Evolutionary conservation across 495 filamentous ascomycete genomes (phyloP).

Genomic region (Neurospora sp.): DNA sequence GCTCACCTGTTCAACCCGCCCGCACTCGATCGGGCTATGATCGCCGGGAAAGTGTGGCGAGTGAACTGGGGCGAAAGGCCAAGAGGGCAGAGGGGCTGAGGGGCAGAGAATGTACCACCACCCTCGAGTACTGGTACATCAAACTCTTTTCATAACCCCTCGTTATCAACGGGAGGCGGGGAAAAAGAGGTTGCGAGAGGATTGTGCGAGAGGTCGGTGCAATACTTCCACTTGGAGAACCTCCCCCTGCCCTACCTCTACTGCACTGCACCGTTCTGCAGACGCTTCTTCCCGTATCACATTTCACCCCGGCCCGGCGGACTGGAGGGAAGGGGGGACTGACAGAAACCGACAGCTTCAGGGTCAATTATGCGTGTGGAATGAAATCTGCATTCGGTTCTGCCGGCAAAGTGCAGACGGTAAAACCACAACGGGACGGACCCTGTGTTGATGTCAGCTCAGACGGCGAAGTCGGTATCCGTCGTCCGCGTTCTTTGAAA

Average conservation of each 20-base stretch:
- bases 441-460: background rate
- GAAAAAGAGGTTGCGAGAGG: background rate
- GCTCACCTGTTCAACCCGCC: background rate
- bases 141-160: background rate
- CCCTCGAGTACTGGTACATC: background rate
- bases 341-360: background rate
- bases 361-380: background rate
- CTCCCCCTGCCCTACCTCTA: background rate
- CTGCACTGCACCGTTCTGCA: background rate
- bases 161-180: background rate
- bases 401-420: background rate
- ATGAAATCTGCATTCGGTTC: background rate
- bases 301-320: background rate
- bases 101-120: background rate
- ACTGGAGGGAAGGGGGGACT: background rate
- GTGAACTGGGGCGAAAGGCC: background rate
- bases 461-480: background rate
- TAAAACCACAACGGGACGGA: background rate
- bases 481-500: background rate
- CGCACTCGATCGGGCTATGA: background rate
- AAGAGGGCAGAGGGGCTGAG: background rate
- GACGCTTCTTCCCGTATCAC: background rate
- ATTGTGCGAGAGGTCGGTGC: background rate
- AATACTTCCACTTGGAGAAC: background rate
- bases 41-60: background rate